Base-by-base conservation (phyloP, 305 asterid species). In the Rubia peregrina region DNA sequence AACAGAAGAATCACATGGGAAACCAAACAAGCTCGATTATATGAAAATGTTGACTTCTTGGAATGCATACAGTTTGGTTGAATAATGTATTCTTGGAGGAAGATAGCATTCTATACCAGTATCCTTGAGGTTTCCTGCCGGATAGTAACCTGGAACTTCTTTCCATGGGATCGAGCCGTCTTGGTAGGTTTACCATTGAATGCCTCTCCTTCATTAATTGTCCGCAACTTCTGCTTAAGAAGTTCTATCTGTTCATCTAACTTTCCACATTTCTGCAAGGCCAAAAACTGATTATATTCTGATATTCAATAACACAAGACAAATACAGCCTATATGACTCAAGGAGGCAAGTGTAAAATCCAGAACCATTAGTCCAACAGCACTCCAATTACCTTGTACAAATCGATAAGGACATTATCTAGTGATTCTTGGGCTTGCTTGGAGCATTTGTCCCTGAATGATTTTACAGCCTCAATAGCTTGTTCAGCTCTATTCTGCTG, bases 121-220 rank as follows among this genome's bases (percentile, higher is more conserved):
- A 89, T 80, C 74, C 95, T 80, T 19, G 97, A 88, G 14, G 96
- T 89, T 79, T 91, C 97, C 75, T 91, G 95, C 85, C 84, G 84
- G 74, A 91, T 51, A 0, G 96, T 86, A 74, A 91, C 95, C 80
- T 89, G 97, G 78, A 91, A 89, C 85, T 91, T 91, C 83, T 77
- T 89, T 48, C 97, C 95, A 77, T 89, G 97, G 17, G 97, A 89
- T 69, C 95, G 96, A 63, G 96, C 97, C 3, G 95, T 91, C 77
- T 91, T 91, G 0, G 97, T 91, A 48, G 88, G 88, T 75, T 85
- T 91, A 55, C 96, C 96, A 26, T 91, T 91, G 67, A 91, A 91
- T 7, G 86, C 96, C 69, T 89, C 97, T 51, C 97, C 97, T 76
- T 82, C 83, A 64, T 88, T 80, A 57, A 91, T 89, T 84, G 86